Percentiles rank a stretch among this genome's conserved stretches.
Conservation (phyloP, 192 early-diverging fungal species). For the Podila epicladia region DNA sequence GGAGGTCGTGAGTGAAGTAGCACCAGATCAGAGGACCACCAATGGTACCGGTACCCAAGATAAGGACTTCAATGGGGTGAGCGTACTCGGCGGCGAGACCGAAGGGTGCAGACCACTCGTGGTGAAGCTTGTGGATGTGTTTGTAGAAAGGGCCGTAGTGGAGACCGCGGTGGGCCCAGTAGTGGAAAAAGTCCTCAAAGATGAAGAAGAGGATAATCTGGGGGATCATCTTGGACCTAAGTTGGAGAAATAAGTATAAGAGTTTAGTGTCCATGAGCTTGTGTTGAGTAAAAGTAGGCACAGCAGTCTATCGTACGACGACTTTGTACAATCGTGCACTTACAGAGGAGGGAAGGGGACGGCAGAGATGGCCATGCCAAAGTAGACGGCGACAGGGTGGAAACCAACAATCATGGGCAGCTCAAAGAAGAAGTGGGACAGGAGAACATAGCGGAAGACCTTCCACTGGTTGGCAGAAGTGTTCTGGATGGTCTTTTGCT, state of each 20-base stretch:
- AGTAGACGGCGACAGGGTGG: slow-evolving; percentile 81
- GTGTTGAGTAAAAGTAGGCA: too few relatives aligned
- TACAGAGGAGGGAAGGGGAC: slow-evolving; percentile 86
- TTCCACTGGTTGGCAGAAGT: slow-evolving; percentile 75
- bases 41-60: slow-evolving; percentile 90
- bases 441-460: slow-evolving; percentile 75
- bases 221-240: slow-evolving; percentile 63
- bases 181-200: slow-evolving; percentile 92
- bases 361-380: slow-evolving; percentile 87
- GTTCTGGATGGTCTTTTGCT: slow-evolving; percentile 77
- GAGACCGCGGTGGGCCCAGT: slow-evolving; percentile 88
- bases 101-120: slow-evolving; percentile 91
- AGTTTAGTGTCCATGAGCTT: background rate
- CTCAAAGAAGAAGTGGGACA: slow-evolving; percentile 84
- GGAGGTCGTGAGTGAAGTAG: slow-evolving; percentile 70
- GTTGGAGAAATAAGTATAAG: background rate
- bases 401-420: slow-evolving; percentile 91
- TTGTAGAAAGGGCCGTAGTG: slow-evolving; percentile 92
- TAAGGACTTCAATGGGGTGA: slow-evolving; percentile 84
- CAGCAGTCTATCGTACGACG: too few relatives aligned
- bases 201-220: slow-evolving; percentile 84
- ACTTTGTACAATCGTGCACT: slow-evolving; percentile 1
- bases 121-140: slow-evolving; percentile 94
- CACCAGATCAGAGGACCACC: slow-evolving; percentile 81
- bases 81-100: slow-evolving; percentile 92